Evolutionary conservation across 1,284 basidiomycete genomes (phyloP).

Genomic region (Veloboletus limbatus): DNA sequence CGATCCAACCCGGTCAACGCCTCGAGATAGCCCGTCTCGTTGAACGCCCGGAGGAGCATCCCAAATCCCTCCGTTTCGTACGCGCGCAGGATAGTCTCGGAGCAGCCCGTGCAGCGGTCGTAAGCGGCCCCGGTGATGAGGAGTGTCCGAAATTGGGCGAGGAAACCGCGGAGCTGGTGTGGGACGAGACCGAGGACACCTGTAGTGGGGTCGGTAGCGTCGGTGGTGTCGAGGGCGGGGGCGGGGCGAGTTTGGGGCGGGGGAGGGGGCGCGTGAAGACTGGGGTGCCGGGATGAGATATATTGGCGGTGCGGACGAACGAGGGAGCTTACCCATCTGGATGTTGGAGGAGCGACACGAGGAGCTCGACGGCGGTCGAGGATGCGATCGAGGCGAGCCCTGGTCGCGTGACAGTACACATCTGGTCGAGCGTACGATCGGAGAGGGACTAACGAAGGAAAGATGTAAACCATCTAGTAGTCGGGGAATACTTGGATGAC

Average conservation of each 20-base stretch:
- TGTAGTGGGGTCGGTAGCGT: constrained; percentile 29
- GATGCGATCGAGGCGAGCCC: constrained; percentile 92
- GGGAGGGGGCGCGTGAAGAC: constrained; percentile 66
- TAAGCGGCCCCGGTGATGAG: constrained; percentile 86
- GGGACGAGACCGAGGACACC: constrained; percentile 84
- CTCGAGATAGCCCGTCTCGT: constrained; percentile 82
- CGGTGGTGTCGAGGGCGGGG: neutral
- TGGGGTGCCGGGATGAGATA: constrained; percentile 27
- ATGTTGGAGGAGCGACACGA: constrained; percentile 89
- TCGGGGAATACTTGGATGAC: constrained; percentile 22
- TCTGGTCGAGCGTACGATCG: constrained; percentile 95
- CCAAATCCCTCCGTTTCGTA: constrained; percentile 77
- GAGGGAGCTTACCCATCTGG: constrained; percentile 68
- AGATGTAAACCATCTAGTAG: neutral
- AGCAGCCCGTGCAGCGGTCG: constrained; percentile 89
- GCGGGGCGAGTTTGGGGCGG: constrained; percentile 42
- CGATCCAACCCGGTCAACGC: constrained; percentile 82
- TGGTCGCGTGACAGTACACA: constrained; percentile 99
- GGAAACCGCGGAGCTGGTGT: constrained; percentile 90
- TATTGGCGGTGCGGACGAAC: neutral
- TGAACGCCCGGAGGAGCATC: constrained; percentile 82
- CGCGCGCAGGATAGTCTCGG: constrained; percentile 69
- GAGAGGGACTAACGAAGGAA: constrained; percentile 68
- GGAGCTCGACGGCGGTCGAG: constrained; percentile 88
- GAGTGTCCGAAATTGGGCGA: constrained; percentile 83